Evolutionary conservation across 75 land plant genomes (phyloP), one percentile per base, ranked within the genome.

Genomic region (Sequoiadendron giganteum): DNA sequence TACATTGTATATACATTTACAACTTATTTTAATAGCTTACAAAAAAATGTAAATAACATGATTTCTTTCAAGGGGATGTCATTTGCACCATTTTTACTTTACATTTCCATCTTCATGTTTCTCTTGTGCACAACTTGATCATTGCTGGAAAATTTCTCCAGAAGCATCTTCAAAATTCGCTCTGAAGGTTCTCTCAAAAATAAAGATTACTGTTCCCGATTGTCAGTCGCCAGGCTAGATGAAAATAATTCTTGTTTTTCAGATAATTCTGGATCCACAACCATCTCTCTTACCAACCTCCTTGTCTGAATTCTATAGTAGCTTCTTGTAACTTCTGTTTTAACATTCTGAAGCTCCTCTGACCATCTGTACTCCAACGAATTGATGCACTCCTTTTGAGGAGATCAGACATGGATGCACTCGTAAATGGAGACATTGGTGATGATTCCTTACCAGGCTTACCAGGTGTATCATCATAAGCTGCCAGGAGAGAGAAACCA

Each of bases 271-370:
- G 70, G 70, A 65, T 25, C 70, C 7, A 21, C 28, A 21, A 65
- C 8, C 0, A 21, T 65, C 70, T 5, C 21, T 58, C 85, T 85
- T 55, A 85, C 86, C 86, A 85, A 34, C 86, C 86, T 34, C 86
- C 86, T 85, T 87, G 87, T 39, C 73, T 92, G 84, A 87, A 79
- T 73, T 91, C 89, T 15, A 83, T 84, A 8, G 90, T 87, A 14
- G 89, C 94, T 86, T 90, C 89, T 77, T 93, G 93, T 82, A 93
- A 49, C 87, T 86, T 93, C 88, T 93, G 92, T 83, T 88, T 93
- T 28, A 93, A 68, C 1, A 86, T 85, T 38, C 76, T 88, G 75
- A 93, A 89, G 72, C 93, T 92, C 32, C 75, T 86, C 28, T 89
- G 90, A 55, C 95, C 88, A 48, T 75, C 91, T 42, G 87, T 76